These are phyloP conservation scores for Corrigiola litoralis DNA, from an alignment of 179 eudicot genomes.

Conservation along the genomic window DNA sequence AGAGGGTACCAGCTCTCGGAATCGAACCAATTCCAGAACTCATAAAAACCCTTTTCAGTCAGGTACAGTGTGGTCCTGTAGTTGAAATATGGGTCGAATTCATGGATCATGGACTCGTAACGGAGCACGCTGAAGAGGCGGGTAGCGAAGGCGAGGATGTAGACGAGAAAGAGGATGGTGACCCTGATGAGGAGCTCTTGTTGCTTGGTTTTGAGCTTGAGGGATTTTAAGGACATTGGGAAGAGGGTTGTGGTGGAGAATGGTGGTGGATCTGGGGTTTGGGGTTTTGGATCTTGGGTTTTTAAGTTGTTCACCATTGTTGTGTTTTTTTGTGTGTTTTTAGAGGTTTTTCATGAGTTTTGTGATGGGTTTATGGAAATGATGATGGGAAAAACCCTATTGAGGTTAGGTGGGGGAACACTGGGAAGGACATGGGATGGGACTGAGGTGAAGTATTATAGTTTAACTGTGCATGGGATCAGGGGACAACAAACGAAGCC, in stretches of 20 bases:
- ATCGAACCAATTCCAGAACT: constrained; percentile 79
- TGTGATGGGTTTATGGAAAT: too few species aligned
- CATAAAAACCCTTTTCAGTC: constrained; percentile 61
- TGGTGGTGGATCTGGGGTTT: constrained; percentile 22
- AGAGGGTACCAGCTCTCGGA: constrained; percentile 70
- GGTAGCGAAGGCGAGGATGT: constrained; percentile 71
- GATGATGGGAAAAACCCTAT: too few species aligned
- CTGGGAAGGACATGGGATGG: too few species aligned
- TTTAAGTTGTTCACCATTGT: constrained; percentile 16
- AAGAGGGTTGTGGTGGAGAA: constrained; percentile 5
- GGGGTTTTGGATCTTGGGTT: constrained; percentile 26
- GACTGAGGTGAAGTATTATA: too few species aligned
- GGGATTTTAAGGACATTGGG: constrained; percentile 33
- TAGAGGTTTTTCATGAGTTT: too few species aligned
- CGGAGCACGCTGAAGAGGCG: constrained; percentile 82
- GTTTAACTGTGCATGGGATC: too few species aligned
- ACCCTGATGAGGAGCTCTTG: constrained; percentile 81
- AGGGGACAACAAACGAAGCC: too few species aligned
- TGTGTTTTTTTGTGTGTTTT: too few species aligned
- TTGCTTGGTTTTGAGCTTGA: constrained; percentile 78
- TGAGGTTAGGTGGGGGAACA: too few species aligned
- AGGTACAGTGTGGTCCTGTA: constrained; percentile 57
- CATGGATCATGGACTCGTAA: constrained; percentile 79
- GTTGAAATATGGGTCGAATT: constrained; percentile 72
- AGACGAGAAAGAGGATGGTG: constrained; percentile 56